Evolutionary conservation across 352 stramenopile genomes (phyloP).

Genomic region (Pythium chondricola): DNA sequence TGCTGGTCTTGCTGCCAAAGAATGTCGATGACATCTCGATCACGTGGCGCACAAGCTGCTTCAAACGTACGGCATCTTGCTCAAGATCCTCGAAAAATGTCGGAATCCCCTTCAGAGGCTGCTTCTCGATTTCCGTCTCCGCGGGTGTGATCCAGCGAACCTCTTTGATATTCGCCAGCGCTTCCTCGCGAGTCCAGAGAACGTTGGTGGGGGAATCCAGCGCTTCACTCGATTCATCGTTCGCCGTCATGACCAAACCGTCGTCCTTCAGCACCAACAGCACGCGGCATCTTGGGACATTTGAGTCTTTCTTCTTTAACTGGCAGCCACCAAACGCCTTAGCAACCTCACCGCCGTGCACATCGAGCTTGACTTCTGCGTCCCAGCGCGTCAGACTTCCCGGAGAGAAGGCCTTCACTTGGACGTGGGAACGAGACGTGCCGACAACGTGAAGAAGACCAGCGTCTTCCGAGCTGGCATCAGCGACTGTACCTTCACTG

Average conservation of each 20-base stretch:
- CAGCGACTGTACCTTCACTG: slow-evolving; percentile 33
- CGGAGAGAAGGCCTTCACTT: slow-evolving; percentile 43
- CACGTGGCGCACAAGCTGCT: slow-evolving; percentile 40
- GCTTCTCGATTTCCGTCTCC: slow-evolving; percentile 73
- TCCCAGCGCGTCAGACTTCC: slow-evolving; percentile 32
- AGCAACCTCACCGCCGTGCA: slow-evolving; percentile 45
- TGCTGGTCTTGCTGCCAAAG: slow-evolving; percentile 30
- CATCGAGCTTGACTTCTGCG: slow-evolving; percentile 35
- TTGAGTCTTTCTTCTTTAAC: slow-evolving; percentile 47
- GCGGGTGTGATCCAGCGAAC: slow-evolving; percentile 75
- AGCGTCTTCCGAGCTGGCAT: slow-evolving; percentile 48
- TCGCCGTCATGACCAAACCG: slow-evolving; percentile 59
- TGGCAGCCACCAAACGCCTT: slow-evolving; percentile 51
- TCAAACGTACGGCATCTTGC: slow-evolving; percentile 46
- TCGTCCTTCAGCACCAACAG: slow-evolving; percentile 71
- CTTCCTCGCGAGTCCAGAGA: slow-evolving; percentile 72
- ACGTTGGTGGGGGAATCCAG: slow-evolving; percentile 21
- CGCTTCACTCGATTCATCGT: slow-evolving; percentile 33
- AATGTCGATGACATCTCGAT: slow-evolving; percentile 43
- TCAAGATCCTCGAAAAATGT: slow-evolving; percentile 65
- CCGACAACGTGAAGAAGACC: slow-evolving; percentile 48
- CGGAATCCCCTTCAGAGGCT: slow-evolving; percentile 60
- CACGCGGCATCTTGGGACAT: slow-evolving; percentile 35
- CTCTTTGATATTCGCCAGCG: slow-evolving; percentile 67
- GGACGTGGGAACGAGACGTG: slow-evolving; percentile 17